Evolutionary conservation across 2,329 filamentous ascomycete genomes (phyloP), one percentile per base, ranked within the genome.

Genomic region (Raffaelea deltoideospora): DNA sequence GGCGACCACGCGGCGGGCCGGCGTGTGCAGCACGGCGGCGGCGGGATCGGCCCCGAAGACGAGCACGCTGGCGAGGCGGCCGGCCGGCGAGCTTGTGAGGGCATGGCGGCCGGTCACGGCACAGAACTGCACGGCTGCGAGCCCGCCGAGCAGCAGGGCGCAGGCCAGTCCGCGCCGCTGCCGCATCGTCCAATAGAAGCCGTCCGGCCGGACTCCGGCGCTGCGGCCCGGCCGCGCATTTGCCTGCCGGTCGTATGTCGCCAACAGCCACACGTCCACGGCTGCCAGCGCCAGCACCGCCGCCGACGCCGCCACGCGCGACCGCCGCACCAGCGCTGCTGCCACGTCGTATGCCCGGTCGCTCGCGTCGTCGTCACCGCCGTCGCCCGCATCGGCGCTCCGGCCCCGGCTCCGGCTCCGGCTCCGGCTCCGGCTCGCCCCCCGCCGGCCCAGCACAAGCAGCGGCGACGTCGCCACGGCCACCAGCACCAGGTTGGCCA

Each of bases 101-200:
- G n/a, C n/a, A n/a, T n/a, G n/a, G 31, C 86, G 76, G 50, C 87
- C 79, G 5, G 90, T 95, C 14, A 75, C 72, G 3, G 79, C 77
- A 4, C 90, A 64, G 59, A 78, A 95, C 27, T 95, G 61, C 4
- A 79, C 54, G 36, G 61, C 66, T 0, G 74, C 82, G 0, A 90
- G 56, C 1, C 64, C 38, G 0, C 56, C 64, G 51, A 96, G 78
- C 18, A 85, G 64, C 0, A 63, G 45, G 0, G 76, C 76, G 3
- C 95, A 70, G 1, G 58, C 61, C 13, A 83, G 47, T 22, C 69
- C 68, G 3, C 90, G 76, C 37, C 69, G 61, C 2, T 72, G 58
- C 2, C 76, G 71, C 44, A 78, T 57, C 20, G 65, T 65, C 82
- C 83, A 90, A 66, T 72, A 75, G 52, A 81, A 79, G 48, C 70